Percentiles rank a stretch among this genome's conserved stretches.
Evolutionary conservation across 768 basidiomycete genomes (phyloP).

Genomic region (Lenzites betulinus): DNA sequence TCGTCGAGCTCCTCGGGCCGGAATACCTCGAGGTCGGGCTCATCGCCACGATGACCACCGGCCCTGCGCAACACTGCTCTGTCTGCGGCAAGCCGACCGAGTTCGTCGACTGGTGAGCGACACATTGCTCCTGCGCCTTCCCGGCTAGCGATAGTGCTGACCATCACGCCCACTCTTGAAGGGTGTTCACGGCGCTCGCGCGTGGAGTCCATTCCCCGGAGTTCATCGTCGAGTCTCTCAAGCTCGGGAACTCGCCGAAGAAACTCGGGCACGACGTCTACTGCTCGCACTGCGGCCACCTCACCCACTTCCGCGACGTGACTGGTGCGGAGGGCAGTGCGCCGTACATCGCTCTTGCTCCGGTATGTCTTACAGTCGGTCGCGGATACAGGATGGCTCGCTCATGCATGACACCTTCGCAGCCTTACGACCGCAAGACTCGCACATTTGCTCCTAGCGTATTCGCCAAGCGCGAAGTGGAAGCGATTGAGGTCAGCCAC

Average conservation of each 20-base stretch:
- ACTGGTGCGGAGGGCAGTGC: constrained; percentile 9
- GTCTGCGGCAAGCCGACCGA: constrained; percentile 22
- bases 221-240: constrained; percentile 20
- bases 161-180: background rate
- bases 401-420: background rate
- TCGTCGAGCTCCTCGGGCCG: constrained; percentile 12
- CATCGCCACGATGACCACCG: background rate
- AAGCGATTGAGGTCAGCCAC: background rate
- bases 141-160: background rate
- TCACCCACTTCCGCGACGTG: constrained; percentile 9
- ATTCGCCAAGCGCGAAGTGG: background rate
- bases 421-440: background rate
- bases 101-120: constrained; percentile 21
- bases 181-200: constrained; percentile 18
- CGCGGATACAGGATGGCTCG: background rate
- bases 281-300: constrained; percentile 22
- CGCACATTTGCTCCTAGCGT: background rate
- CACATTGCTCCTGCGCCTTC: no score
- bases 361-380: background rate
- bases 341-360: constrained; percentile 7
- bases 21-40: constrained; percentile 11
- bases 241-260: constrained; percentile 10
- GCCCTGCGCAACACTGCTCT: constrained; percentile 5
- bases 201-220: constrained; percentile 19
- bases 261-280: constrained; percentile 22